Percentiles rank a stretch among this genome's conserved stretches.
Conservation (phyloP, 2,329 filamentous ascomycete species). For the Lasiodiplodia citricola region DNA sequence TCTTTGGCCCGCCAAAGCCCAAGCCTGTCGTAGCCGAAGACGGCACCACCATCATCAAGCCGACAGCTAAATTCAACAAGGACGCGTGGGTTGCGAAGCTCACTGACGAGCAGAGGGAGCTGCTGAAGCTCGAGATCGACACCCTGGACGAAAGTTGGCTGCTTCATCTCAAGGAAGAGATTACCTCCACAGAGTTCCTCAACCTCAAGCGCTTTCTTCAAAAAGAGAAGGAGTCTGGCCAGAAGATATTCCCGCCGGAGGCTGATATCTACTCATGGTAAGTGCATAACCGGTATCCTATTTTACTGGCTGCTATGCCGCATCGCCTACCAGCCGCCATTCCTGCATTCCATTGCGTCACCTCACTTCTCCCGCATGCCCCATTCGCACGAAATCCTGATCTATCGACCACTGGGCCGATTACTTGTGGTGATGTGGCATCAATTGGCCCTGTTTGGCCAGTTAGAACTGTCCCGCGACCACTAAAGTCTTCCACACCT, state of each 20-base stretch:
- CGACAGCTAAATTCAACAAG: slow-evolving; percentile 75
- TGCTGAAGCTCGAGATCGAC: slow-evolving; percentile 88
- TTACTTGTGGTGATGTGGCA: not conserved
- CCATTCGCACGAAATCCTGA: not conserved
- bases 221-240: slow-evolving; percentile 72
- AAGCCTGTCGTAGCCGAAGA: slow-evolving; percentile 33
- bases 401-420: not conserved
- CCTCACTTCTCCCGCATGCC: not conserved
- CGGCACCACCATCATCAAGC: slow-evolving; percentile 36
- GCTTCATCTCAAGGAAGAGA: slow-evolving; percentile 83
- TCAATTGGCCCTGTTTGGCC: not conserved
- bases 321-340: not conserved
- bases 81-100: slow-evolving; percentile 84
- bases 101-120: slow-evolving; percentile 77
- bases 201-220: slow-evolving; percentile 86
- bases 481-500: not conserved
- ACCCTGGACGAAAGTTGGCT: slow-evolving; percentile 94
- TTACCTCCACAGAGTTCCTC: slow-evolving; percentile 79
- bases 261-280: slow-evolving; percentile 96
- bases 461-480: not conserved
- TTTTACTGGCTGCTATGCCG: not conserved
- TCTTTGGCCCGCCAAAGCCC: slow-evolving; percentile 76
- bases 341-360: not conserved
- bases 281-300: slow-evolving; percentile 31
- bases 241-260: slow-evolving; percentile 84